Base-by-base conservation (phyloP, 495 filamentous ascomycete species). In the Darksidea phi region DNA sequence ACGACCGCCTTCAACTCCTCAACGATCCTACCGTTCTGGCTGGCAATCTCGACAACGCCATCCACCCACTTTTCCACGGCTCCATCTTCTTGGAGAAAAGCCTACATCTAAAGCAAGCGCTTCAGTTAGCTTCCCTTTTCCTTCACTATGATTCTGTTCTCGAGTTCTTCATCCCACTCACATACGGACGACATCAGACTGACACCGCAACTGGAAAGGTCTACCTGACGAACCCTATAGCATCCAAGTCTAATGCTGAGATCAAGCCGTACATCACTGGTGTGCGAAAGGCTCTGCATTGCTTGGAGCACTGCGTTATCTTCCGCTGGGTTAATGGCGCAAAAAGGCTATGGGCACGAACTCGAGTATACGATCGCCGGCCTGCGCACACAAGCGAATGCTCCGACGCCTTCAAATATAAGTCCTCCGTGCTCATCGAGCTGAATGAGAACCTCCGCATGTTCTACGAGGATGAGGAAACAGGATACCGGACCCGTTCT, bases 81-180 rank as follows among this genome's bases (percentile, higher is more conserved):
- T 6, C 37, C 0, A 63, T 59, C 21, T 63, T 59, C 15, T 13
- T 43, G 13, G 41, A 21, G 10, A 26, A 26, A 59, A 42, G 26
- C 23, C 17, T 18, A 24, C 53, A 55, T 15, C 18, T 67, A 15
- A 32, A 45, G 37, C 64, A 57, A 45, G 12, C 54, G 13, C 64
- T 67, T 32, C 64, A 55, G 12, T 50, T 67, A 7, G 64, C 59
- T 15, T 67, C 64, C 13, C 48, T 67, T 54, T 67, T 63, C 47
- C 64, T 67, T 18, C 11, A 56, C 6, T 26, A 57, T 12, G 60
- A 63, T 13, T 37, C 54, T 7, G 38, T 57, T 21, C 32, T 67
- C 26, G 55, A 63, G 54, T 67, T 48, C 43, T 67, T 63, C 26
- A 45, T 67, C 10, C 24, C 41, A 12, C 59, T 48, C 4, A 48